Evolutionary conservation across 2,329 filamentous ascomycete genomes (phyloP), one percentile per base, ranked within the genome.

Genomic region (Monilinia fructicola): DNA sequence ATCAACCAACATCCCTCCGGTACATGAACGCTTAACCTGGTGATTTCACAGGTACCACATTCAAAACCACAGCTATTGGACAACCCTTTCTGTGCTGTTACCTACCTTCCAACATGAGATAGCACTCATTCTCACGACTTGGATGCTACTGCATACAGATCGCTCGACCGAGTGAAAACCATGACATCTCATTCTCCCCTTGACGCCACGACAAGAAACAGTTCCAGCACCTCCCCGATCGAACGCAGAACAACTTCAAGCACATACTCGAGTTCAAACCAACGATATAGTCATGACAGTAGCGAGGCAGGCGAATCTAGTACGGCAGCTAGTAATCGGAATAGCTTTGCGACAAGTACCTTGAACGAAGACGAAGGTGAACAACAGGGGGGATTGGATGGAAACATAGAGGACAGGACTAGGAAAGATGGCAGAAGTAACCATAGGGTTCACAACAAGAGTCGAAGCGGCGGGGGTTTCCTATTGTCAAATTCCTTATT

Each of bases 281-380:
- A 68, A 73, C 75, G 69, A 74, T 76, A 58, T 60, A 79, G 78
- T 69, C 71, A 74, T 68, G 74, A 71, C 16, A 79, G 78, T 71
- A 78, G 80, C 71, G 81, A 82, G 54, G 78, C 78, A 11, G 80
- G 79, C 69, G 81, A 82, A 71, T 79, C 82, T 64, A 84, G 80
- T 69, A 74, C 73, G 18, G 70, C 75, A n/a, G 76, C 73, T 4
- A 78, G 77, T 67, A 69, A 74, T 40, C 68, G 70, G 64, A 70
- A 71, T 61, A 74, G 71, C 54, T 59, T 69, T 38, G 67, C 65
- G 31, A 67, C 66, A 18, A 67, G 54, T 61, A 58, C 46, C 42
- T 21, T 64, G 31, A 64, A 55, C 42, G 66, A 66, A 35, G 68
- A 59, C 11, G 53, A n/a, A 23, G 63, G 31, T 42, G 50, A 68